phyloP scores from a whole-genome alignment of 2,329 filamentous ascomycete species.

The Thelonectria blattea region DNA sequence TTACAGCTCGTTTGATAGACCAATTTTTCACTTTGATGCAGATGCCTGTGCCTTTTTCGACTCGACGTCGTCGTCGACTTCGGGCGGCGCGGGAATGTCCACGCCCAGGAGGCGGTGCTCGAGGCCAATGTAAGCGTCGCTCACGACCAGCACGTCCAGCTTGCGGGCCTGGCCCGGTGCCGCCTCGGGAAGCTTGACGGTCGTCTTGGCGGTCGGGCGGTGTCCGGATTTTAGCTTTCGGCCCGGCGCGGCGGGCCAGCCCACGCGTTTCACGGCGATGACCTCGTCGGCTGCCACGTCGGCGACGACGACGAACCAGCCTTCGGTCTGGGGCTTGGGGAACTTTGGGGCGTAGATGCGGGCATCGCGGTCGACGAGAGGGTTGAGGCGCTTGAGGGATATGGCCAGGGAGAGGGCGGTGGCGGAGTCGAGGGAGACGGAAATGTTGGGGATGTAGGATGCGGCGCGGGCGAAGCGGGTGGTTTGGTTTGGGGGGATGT shows the following conservation, averaged over 20 bases:
- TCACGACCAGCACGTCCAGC: slow-evolving; percentile 78
- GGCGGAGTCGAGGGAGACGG: slow-evolving; percentile 64
- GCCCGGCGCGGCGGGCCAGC: slow-evolving; percentile 61
- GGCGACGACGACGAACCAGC: slow-evolving; percentile 85
- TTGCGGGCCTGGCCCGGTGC: slow-evolving; percentile 58
- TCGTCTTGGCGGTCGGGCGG: slow-evolving; percentile 59
- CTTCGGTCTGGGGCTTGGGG: slow-evolving; percentile 93
- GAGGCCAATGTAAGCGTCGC: slow-evolving; percentile 87
- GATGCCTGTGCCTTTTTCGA: slow-evolving; percentile 45
- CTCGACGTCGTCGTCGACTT: slow-evolving; percentile 54
- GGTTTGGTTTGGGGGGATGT: slow-evolving; percentile 52
- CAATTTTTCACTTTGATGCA: slow-evolving; percentile 28
- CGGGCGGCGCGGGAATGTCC: slow-evolving; percentile 57
- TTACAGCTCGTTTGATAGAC: slow-evolving; percentile 26
- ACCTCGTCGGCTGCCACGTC: slow-evolving; percentile 74
- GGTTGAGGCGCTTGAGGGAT: slow-evolving; percentile 70
- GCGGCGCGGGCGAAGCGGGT: slow-evolving; percentile 63
- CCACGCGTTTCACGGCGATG: slow-evolving; percentile 83
- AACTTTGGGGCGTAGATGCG: slow-evolving; percentile 87
- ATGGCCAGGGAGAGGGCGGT: slow-evolving; percentile 70
- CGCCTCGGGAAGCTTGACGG: slow-evolving; percentile 65
- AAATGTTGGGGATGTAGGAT: slow-evolving; percentile 71
- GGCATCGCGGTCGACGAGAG: slow-evolving; percentile 67
- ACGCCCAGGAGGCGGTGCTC: slow-evolving; percentile 56
- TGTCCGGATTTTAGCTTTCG: slow-evolving; percentile 48